A percentile compares a stretch with the other conserved stretches of the same genome.
Conservation (phyloP, 139 green algal species). For the Haematococcus sp. region DNA sequence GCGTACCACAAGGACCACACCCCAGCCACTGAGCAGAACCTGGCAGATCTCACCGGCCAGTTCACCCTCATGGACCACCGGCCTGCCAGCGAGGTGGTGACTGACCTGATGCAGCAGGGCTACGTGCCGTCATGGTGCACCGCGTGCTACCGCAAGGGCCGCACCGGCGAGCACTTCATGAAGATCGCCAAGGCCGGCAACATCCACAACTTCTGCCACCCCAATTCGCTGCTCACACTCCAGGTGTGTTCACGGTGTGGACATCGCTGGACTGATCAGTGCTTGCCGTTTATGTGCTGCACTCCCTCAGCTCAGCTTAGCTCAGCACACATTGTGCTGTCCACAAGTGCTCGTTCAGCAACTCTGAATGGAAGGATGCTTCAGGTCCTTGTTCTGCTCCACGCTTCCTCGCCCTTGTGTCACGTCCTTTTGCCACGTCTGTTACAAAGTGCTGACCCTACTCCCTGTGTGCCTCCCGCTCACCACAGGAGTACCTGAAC, state of each 20-base stretch:
- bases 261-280: too few relatives aligned
- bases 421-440: not conserved
- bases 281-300: too few relatives aligned
- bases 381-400: too few relatives aligned
- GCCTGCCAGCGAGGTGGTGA: slow-evolving; percentile 47
- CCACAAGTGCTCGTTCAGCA: too few relatives aligned
- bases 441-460: not conserved
- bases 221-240: slow-evolving; percentile 68
- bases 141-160: slow-evolving; percentile 73
- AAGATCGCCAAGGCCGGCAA: slow-evolving; percentile 72
- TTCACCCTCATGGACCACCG: slow-evolving; percentile 61
- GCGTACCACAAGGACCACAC: slow-evolving; percentile 59
- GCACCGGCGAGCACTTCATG: slow-evolving; percentile 75
- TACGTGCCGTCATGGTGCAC: slow-evolving; percentile 76
- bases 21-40: slow-evolving; percentile 42
- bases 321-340: too few relatives aligned
- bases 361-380: too few relatives aligned
- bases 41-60: slow-evolving; percentile 59
- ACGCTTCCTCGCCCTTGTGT: too few relatives aligned
- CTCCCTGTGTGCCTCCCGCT: not conserved
- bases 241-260: slow-evolving; percentile 37
- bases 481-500: slow-evolving; percentile 56
- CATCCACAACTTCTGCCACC: slow-evolving; percentile 82
- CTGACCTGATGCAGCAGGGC: slow-evolving; percentile 61
- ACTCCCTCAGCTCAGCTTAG: too few relatives aligned